phyloP scores from a whole-genome alignment of 177 flowering plant genomes.

The Tripterygium wilfordii region DNA sequence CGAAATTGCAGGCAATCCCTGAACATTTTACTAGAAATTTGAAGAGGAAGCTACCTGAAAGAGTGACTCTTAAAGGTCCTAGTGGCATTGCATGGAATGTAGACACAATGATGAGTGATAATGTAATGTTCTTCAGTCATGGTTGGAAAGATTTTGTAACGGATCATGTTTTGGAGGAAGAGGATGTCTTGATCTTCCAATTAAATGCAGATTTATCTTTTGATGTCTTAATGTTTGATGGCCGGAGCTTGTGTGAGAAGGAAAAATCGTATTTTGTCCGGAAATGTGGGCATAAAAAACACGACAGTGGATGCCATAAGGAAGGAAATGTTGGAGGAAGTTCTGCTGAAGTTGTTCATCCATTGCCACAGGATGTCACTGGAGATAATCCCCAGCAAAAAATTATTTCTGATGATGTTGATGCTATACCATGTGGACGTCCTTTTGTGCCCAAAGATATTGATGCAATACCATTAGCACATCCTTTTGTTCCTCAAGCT shows the following conservation, averaged over 20 bases:
- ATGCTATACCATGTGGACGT: too few species aligned
- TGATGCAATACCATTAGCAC: not conserved
- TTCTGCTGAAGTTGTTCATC: constrained; percentile 2
- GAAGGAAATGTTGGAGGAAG: constrained; percentile 4
- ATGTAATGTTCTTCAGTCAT: constrained; percentile 11
- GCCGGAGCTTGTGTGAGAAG: constrained; percentile 29
- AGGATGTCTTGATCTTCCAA: constrained; percentile 30
- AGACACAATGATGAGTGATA: constrained; percentile 9
- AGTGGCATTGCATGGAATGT: constrained; percentile 35
- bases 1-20: constrained; percentile 25
- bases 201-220: constrained; percentile 23
- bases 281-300: constrained; percentile 18
- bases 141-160: constrained; percentile 39
- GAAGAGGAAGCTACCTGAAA: constrained; percentile 14
- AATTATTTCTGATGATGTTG: too few species aligned
- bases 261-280: constrained; percentile 27
- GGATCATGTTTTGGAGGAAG: constrained; percentile 18
- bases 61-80: constrained; percentile 30
- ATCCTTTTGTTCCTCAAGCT: not conserved
- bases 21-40: constrained; percentile 14
- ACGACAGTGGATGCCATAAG: constrained; percentile 2
- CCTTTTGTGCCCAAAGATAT: not conserved
- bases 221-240: constrained; percentile 26
- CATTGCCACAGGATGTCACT: constrained; percentile 6
- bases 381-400: constrained; percentile 7